Evolutionary conservation across 768 basidiomycete genomes (phyloP).

Genomic region (Kwoniella shandongensis): DNA sequence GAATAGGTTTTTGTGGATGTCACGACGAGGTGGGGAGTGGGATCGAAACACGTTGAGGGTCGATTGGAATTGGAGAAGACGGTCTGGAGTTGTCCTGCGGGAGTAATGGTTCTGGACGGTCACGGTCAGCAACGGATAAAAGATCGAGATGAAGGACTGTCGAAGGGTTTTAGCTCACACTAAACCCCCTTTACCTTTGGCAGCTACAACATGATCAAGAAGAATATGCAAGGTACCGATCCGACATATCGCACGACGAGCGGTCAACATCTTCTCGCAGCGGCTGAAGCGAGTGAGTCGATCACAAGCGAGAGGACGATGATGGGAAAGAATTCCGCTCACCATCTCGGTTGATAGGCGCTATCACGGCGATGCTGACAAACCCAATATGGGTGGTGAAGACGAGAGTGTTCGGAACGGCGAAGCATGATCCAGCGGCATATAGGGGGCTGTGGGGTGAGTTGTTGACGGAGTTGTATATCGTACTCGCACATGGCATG

Average conservation of each 20-base stretch:
- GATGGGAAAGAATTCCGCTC: too few species aligned
- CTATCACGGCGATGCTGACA: conserved; percentile 87
- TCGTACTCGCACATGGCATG: too few species aligned
- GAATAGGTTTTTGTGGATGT: too few species aligned
- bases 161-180: neutral
- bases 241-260: conserved; percentile 69
- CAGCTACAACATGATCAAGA: conserved; percentile 93
- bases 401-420: conserved; percentile 92
- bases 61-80: neutral
- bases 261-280: conserved; percentile 77
- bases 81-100: neutral
- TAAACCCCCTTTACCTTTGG: neutral
- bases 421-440: conserved; percentile 64
- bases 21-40: neutral
- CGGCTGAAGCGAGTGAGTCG: conserved; percentile 96
- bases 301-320: too few species aligned
- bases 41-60: too few species aligned
- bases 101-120: too few species aligned
- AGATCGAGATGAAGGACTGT: too few species aligned
- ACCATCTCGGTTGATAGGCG: too few species aligned
- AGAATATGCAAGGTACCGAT: conserved; percentile 64
- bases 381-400: conserved; percentile 98
- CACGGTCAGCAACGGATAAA: too few species aligned
- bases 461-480: conserved; percentile 43
- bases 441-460: conserved; percentile 78